A percentile compares a stretch with the other conserved stretches of the same genome.
Conservation (phyloP, 2,329 filamentous ascomycete genomes). For the Sarocladium oryzae region DNA sequence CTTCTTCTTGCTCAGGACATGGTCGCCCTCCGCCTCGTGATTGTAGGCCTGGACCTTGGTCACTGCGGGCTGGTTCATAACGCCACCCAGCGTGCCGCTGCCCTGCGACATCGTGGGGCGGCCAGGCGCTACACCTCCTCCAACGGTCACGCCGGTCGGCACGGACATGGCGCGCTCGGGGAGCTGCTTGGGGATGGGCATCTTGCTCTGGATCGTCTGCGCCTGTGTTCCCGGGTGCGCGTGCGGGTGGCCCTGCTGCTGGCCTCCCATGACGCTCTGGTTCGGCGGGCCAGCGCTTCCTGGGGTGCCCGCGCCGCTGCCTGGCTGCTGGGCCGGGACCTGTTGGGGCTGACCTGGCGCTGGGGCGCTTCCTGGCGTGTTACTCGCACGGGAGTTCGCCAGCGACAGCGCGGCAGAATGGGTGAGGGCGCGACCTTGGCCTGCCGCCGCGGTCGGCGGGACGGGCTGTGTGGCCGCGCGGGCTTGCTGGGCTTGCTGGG, state of each 20-base stretch:
- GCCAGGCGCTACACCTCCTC: constrained; percentile 52
- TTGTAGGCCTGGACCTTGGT: constrained; percentile 75
- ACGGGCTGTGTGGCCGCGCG: constrained; percentile 4
- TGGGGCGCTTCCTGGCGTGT: constrained; percentile 7
- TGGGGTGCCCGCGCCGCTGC: constrained; percentile 14
- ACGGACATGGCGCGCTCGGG: constrained; percentile 59
- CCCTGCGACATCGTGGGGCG: constrained; percentile 83
- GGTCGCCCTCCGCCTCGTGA: constrained; percentile 85
- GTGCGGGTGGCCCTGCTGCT: constrained; percentile 39
- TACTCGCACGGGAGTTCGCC: constrained; percentile 11
- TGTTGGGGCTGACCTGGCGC: constrained; percentile 17
- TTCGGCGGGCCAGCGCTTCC: constrained; percentile 17
- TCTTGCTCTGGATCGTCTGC: constrained; percentile 50
- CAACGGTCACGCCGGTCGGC: constrained; percentile 67
- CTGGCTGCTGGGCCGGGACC: constrained; percentile 16
- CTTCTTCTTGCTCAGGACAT: constrained; percentile 96
- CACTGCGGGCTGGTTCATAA: constrained; percentile 82
- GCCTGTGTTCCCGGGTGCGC: constrained; percentile 39
- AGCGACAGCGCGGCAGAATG: constrained; percentile 12
- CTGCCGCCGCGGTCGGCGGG: constrained; percentile 7
- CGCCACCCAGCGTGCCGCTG: constrained; percentile 67
- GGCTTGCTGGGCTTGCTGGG: not conserved
- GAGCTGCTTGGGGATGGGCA: constrained; percentile 78
- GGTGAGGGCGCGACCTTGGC: constrained; percentile 11
- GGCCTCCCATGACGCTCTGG: constrained; percentile 13